Evolutionary conservation across 2,329 filamentous ascomycete species (phyloP), one percentile per base, ranked within the genome.

Genomic region (Zarea fungicola): DNA sequence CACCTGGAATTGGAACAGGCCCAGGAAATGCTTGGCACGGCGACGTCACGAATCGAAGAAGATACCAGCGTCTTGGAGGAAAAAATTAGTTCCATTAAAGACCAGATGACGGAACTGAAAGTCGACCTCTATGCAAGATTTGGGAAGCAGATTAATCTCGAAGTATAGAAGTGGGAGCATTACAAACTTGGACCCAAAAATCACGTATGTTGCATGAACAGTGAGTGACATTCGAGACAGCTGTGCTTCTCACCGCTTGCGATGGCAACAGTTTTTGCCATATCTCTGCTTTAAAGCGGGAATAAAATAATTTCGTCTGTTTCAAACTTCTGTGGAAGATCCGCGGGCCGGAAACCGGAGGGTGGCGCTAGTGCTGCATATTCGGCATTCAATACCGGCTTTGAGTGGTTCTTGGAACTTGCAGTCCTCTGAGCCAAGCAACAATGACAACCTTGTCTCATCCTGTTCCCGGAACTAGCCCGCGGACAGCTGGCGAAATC

Each of bases 141-240:
- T 70, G 93, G 93, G 49, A 83, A 87, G 67, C 95, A 91, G 66
- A 99, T 99, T 75, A 99, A 99, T 70, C 76, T 97, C 56, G 93
- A 99, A 47, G 50, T 54, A 52, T 58, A 56, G 49, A 46, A 18
- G 19, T n/a, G 25, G 13, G 36, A 47, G 22, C 16, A 41, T 43
- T 43, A 54, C 29, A 35, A 16, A n/a, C n/a, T n/a, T n/a, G n/a
- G n/a, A n/a, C n/a, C n/a, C n/a, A n/a, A n/a, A n/a, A n/a, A n/a
- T n/a, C n/a, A n/a, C n/a, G n/a, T n/a, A n/a, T n/a, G n/a, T n/a
- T n/a, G n/a, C n/a, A n/a, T n/a, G n/a, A n/a, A n/a, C n/a, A n/a
- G n/a, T n/a, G n/a, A n/a, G n/a, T n/a, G n/a, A n/a, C n/a, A n/a
- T n/a, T n/a, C n/a, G n/a, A n/a, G n/a, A n/a, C n/a, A n/a, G n/a